A percentile compares a stretch with the other conserved stretches of the same genome.
These are phyloP conservation scores for Wickerhamiella sergipiensis DNA, from an alignment of 805 yeast genomes.

Conservation along the genomic window DNA sequence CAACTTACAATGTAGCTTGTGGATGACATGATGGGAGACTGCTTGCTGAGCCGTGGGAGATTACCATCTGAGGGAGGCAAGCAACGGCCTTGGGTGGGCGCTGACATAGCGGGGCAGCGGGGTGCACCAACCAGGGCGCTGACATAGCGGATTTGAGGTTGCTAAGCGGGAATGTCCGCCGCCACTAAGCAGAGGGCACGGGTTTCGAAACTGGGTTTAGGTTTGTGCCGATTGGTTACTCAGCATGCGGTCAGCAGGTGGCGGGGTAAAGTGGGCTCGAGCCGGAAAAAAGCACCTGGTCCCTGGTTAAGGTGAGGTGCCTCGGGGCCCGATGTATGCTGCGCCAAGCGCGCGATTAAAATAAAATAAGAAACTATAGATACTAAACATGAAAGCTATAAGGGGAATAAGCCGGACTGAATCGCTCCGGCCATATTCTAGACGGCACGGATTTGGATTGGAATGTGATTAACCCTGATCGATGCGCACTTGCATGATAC, in stretches of 20 bases:
- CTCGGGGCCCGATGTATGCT: background rate
- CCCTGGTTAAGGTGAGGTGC: background rate
- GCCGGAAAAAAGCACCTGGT: background rate
- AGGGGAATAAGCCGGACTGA: too few species aligned
- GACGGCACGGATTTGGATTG: background rate
- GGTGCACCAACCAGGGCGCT: too few species aligned
- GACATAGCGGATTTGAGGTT: too few species aligned
- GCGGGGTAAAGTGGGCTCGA: background rate
- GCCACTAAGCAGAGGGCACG: too few species aligned
- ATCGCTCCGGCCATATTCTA: too few species aligned
- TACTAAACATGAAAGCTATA: background rate
- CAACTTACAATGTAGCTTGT: constrained; percentile 1
- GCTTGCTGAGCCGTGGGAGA: background rate
- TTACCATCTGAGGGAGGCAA: too few species aligned
- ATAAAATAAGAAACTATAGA: background rate
- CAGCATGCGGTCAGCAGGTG: background rate
- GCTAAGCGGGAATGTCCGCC: too few species aligned
- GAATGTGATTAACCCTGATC: background rate
- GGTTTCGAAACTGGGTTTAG: too few species aligned
- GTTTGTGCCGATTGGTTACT: too few species aligned
- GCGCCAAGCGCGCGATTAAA: background rate
- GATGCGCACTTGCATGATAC: background rate
- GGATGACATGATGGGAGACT: background rate
- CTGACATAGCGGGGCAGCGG: too few species aligned
- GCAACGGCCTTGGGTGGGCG: too few species aligned